phyloP scores from a whole-genome alignment of 1,284 basidiomycete species.

The Lignosus rhinocerotis region DNA sequence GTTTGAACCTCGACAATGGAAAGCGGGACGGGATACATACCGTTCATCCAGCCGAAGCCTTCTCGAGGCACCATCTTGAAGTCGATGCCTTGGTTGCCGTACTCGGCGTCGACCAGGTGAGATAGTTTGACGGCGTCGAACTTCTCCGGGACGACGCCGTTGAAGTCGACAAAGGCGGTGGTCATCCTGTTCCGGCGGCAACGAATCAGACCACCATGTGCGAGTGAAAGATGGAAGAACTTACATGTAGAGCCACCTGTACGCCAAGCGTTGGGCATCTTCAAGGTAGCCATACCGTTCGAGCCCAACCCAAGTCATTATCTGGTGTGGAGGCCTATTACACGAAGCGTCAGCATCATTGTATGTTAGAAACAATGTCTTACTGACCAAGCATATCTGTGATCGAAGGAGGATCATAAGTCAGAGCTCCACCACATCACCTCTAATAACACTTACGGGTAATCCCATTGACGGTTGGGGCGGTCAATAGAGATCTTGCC shows the following conservation, averaged over 20 bases:
- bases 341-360: not conserved
- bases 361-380: slow-evolving; percentile 1
- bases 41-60: slow-evolving; percentile 97
- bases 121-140: slow-evolving; percentile 96
- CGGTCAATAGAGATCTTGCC: slow-evolving; percentile 94
- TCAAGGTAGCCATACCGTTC: slow-evolving; percentile 95
- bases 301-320: slow-evolving; percentile 96
- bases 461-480: slow-evolving; percentile 99
- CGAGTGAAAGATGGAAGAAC: slow-evolving; percentile 26
- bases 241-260: slow-evolving; percentile 96
- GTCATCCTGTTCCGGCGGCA: slow-evolving; percentile 67
- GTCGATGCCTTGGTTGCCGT: slow-evolving; percentile 97
- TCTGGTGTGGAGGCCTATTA: slow-evolving; percentile 93
- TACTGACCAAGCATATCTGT: slow-evolving; percentile 64
- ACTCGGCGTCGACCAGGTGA: slow-evolving; percentile 96
- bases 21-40: slow-evolving; percentile 42
- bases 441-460: slow-evolving; percentile 60
- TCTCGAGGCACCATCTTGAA: slow-evolving; percentile 96
- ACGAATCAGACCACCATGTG: not conserved
- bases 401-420: slow-evolving; percentile 12
- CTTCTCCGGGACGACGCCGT: slow-evolving; percentile 97
- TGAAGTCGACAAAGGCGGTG: slow-evolving; percentile 91
- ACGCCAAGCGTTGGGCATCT: slow-evolving; percentile 91
- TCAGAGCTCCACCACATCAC: slow-evolving; percentile 17
- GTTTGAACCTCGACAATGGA: not conserved